phyloP scores from a whole-genome alignment of 1,139 yeast genomes.

The Hyphopichia burtonii region DNA sequence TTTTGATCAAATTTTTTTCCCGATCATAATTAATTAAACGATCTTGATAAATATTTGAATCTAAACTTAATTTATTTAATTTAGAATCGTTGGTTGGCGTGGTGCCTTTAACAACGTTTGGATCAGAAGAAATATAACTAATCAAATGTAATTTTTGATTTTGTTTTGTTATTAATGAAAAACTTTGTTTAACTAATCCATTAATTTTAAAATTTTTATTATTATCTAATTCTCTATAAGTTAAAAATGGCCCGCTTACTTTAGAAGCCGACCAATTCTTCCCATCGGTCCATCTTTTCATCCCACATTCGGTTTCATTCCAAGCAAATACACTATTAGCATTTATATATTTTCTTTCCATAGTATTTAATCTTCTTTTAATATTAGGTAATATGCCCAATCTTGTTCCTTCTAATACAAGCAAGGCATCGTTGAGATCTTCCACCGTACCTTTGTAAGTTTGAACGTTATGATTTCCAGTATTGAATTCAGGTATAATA shows the following conservation, averaged over 20 bases:
- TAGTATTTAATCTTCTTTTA: slow-evolving; percentile 56
- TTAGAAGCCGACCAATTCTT: slow-evolving; percentile 70
- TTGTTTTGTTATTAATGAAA: slow-evolving; percentile 49
- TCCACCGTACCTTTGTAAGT: slow-evolving; percentile 62
- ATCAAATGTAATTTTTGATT: slow-evolving; percentile 56
- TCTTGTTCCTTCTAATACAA: slow-evolving; percentile 64
- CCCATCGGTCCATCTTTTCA: slow-evolving; percentile 80
- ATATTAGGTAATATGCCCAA: slow-evolving; percentile 56
- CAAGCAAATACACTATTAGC: slow-evolving; percentile 68
- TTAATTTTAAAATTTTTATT: slow-evolving; percentile 29
- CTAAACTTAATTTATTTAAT: slow-evolving; percentile 16
- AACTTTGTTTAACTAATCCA: slow-evolving; percentile 60
- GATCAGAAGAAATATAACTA: slow-evolving; percentile 40
- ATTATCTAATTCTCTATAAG: slow-evolving; percentile 59
- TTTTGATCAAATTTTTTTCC: not conserved
- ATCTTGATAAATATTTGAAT: slow-evolving; percentile 20
- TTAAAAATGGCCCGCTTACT: slow-evolving; percentile 63
- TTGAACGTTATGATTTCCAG: slow-evolving; percentile 33
- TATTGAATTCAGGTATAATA: slow-evolving; percentile 7
- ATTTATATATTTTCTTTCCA: slow-evolving; percentile 51
- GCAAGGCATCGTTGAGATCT: slow-evolving; percentile 60
- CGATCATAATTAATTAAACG: slow-evolving; percentile 12
- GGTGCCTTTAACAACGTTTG: slow-evolving; percentile 2
- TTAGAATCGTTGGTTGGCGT: slow-evolving; percentile 19
- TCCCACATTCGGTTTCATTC: slow-evolving; percentile 70